Percentiles rank a stretch among this genome's conserved stretches.
These are phyloP conservation scores for Senecio squalidus DNA, from an alignment of 140 eudicot species.

Conservation along the genomic window DNA sequence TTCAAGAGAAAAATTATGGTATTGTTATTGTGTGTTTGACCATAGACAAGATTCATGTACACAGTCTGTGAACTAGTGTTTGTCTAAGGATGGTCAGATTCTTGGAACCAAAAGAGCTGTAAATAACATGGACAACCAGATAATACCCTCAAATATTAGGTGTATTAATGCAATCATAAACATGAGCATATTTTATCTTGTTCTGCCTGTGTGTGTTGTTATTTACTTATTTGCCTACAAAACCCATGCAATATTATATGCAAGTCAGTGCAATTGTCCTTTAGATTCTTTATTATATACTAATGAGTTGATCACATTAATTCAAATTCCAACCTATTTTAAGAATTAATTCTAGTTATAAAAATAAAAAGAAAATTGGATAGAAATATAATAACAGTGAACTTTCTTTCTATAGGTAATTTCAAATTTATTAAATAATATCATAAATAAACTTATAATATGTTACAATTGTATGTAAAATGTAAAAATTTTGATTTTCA, in stretches of 20 bases:
- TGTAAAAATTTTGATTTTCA: no score
- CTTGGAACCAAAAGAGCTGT: conserved; percentile 8
- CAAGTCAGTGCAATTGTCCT: conserved; percentile 3
- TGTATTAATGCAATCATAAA: conserved; percentile 14
- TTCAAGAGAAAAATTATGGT: neutral
- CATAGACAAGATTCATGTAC: neutral
- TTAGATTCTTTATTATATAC: neutral
- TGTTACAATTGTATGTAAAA: no score
- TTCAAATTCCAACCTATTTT: no score
- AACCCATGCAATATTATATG: conserved; percentile 6
- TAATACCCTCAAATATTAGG: conserved; percentile 3
- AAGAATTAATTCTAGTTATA: no score
- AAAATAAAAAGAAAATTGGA: no score
- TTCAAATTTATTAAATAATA: no score
- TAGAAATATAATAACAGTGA: no score
- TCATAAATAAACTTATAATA: no score
- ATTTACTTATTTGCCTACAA: conserved; percentile 14
- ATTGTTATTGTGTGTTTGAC: neutral
- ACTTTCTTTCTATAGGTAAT: no score
- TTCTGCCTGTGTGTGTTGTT: conserved; percentile 9
- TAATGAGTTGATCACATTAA: neutral
- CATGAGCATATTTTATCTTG: conserved; percentile 10
- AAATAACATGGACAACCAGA: conserved; percentile 25
- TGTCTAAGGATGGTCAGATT: neutral
- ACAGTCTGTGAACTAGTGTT: neutral